Percentiles rank a stretch among this genome's conserved stretches.
Conservation (phyloP, 495 filamentous ascomycete species). For the Parathielavia appendiculata region DNA sequence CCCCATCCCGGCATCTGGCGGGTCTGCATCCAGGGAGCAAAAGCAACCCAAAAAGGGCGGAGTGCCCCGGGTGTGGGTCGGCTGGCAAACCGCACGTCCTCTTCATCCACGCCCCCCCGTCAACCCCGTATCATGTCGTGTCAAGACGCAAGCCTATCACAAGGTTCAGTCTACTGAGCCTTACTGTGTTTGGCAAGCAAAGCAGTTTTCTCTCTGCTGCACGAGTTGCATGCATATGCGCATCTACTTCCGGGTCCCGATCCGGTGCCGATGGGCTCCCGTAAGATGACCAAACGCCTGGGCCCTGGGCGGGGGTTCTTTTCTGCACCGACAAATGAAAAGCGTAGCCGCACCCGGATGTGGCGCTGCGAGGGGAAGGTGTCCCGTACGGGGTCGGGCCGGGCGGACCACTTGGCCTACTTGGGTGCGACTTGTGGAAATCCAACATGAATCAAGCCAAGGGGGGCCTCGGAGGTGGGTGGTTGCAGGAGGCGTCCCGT, state of each 20-base stretch:
- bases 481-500: constrained; percentile 6
- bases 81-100: not conserved
- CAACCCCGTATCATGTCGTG: constrained; percentile 1
- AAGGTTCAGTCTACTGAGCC: not conserved
- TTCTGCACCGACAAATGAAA: not conserved
- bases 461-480: not conserved
- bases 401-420: not conserved
- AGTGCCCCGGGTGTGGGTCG: not conserved
- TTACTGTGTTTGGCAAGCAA: not conserved
- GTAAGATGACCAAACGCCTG: not conserved
- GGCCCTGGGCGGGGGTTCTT: not conserved
- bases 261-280: constrained; percentile 3
- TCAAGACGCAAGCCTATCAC: constrained; percentile 6
- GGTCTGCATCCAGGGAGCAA: too few relatives aligned
- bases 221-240: constrained; percentile 1
- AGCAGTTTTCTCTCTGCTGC: not conserved
- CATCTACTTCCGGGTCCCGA: not conserved
- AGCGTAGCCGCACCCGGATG: not conserved
- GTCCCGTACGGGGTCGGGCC: not conserved
- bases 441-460: not conserved
- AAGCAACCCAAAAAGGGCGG: not conserved
- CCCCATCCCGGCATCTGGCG: not conserved
- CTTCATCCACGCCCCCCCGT: not conserved
- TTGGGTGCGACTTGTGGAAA: not conserved
- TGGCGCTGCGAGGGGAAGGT: not conserved